phyloP scores from a whole-genome alignment of 2,329 filamentous ascomycete genomes.

The Alternaria consortialis region DNA sequence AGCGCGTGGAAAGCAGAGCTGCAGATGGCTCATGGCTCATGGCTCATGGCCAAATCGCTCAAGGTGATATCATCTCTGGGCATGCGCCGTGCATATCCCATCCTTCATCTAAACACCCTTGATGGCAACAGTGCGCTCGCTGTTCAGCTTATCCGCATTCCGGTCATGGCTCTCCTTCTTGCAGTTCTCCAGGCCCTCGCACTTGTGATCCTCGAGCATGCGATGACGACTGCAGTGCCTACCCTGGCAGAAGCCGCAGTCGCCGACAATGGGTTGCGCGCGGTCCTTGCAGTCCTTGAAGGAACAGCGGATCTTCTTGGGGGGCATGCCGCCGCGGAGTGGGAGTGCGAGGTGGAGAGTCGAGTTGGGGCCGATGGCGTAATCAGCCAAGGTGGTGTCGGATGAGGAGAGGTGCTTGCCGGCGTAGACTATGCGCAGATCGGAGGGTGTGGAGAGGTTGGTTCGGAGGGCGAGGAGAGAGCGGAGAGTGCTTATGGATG shows the following conservation, averaged over 20 bases:
- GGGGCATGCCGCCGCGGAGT: slow-evolving; percentile 65
- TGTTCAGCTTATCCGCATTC: slow-evolving; percentile 90
- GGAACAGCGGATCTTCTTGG: slow-evolving; percentile 83
- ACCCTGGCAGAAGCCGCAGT: slow-evolving; percentile 93
- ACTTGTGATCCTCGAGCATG: slow-evolving; percentile 93
- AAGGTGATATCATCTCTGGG: background rate
- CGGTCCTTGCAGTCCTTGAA: slow-evolving; percentile 89
- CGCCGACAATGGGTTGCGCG: slow-evolving; percentile 92
- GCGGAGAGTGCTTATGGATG: slow-evolving; percentile 64
- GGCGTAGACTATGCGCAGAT: slow-evolving; percentile 66
- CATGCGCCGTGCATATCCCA: background rate
- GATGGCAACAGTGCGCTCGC: slow-evolving; percentile 92
- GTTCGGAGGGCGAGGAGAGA: slow-evolving; percentile 67
- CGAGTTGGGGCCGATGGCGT: slow-evolving; percentile 60
- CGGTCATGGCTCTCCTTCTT: slow-evolving; percentile 96
- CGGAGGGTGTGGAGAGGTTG: slow-evolving; percentile 57
- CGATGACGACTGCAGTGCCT: slow-evolving; percentile 96
- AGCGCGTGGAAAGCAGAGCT: slow-evolving; percentile 6
- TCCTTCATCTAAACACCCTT: slow-evolving; percentile 69
- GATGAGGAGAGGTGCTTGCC: slow-evolving; percentile 63
- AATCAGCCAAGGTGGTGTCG: slow-evolving; percentile 56
- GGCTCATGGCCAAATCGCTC: slow-evolving; percentile 6
- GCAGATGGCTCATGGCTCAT: slow-evolving; percentile 14
- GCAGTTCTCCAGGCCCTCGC: slow-evolving; percentile 91
- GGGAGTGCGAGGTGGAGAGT: slow-evolving; percentile 65